Base-by-base conservation (phyloP, 2,329 filamentous ascomycete species). In the Dactylellina sp. region DNA sequence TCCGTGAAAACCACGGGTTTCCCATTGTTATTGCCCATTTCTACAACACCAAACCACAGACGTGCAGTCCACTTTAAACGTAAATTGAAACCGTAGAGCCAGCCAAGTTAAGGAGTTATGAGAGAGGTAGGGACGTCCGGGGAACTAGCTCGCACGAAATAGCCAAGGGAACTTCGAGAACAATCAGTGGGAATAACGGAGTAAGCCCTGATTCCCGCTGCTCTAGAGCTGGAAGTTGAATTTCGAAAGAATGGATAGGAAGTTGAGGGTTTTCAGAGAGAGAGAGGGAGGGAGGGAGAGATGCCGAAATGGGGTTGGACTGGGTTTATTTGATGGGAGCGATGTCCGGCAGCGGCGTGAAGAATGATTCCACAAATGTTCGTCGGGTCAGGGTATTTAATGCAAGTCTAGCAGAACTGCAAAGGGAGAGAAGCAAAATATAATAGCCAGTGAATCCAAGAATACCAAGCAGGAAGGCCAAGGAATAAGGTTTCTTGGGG, bases 1-100 rank as follows among this genome's bases (percentile, higher is more conserved):
- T 96, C 93, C 83, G 90, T 91, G 83, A 93, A 89, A 81, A 93
- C 90, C 84, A 96, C 88, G 82, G 91, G 92, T 83, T 97, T 97
- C 83, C 93, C 66, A 52, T 71, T 71, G 35, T 22, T 71, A 35
- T 71, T 71, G 40, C 66, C 66, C 66, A 71, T 71, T 50, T 71
- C 59, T 63, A 53, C 44, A 52, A 59, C 66, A 20, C 66, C 59
- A 71, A 56, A 47, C 52, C 55, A n/a, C 37, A 46, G 11, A 46
- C n/a, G 46, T n/a, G 16, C 14, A 40, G 50, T 18, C 42, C 49
- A 55, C 14, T 63, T 64, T 56, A 63, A 32, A 28, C 50, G 24
- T 57, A 49, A 64, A 59, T 63, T 59, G 57, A 9, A 46, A 25
- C 25, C 16, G 59, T 53, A 20, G 44, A 52, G 35, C 50, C 20